phyloP scores from a whole-genome alignment of 306 rosid species.

The Vigna hirtella region DNA sequence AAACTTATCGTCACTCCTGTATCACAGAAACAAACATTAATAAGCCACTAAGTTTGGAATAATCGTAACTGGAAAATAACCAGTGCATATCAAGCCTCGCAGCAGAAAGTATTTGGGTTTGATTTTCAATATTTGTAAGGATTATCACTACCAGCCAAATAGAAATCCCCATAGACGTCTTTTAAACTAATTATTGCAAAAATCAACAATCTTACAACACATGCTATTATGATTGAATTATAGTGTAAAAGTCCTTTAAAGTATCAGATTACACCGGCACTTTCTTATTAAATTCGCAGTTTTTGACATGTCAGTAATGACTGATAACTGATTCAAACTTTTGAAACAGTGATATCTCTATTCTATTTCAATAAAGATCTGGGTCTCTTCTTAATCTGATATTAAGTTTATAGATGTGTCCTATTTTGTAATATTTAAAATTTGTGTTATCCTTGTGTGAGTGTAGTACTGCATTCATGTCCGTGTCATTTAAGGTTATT shows the following conservation, averaged over 20 bases:
- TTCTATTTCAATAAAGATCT: background rate
- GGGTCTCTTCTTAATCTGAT: background rate
- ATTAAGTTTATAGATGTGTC: background rate
- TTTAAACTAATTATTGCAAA: too few species aligned
- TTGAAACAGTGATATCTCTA: background rate
- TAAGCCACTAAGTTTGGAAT: slow-evolving; percentile 31
- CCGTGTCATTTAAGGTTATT: background rate
- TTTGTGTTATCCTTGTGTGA: background rate
- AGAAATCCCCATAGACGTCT: background rate
- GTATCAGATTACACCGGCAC: too few species aligned
- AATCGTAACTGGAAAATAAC: slow-evolving; percentile 10
- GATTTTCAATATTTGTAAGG: background rate
- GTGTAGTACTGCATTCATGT: background rate
- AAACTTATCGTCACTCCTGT: slow-evolving; percentile 95
- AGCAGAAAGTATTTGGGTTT: background rate
- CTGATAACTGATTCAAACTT: background rate
- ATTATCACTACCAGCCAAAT: background rate
- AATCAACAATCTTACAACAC: background rate
- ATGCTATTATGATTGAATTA: background rate
- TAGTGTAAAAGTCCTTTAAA: background rate
- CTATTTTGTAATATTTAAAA: background rate
- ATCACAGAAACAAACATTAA: slow-evolving; percentile 44
- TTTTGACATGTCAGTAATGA: background rate
- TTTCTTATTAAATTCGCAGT: background rate
- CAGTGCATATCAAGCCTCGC: background rate